Conservation (phyloP, 192 early-diverging fungal species). For the Coemansia sp. region DNA sequence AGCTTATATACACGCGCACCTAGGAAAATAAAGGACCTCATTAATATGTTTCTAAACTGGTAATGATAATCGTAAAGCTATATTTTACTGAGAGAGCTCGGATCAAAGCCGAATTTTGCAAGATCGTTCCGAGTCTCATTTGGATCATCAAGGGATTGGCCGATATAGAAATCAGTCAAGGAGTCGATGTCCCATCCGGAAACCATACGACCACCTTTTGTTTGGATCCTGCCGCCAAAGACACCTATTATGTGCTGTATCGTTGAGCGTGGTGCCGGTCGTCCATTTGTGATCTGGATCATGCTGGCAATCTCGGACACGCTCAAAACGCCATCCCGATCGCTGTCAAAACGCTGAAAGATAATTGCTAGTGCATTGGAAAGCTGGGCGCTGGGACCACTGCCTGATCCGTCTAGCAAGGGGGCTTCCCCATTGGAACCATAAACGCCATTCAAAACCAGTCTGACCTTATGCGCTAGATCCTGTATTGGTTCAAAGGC, state of each 20-base stretch:
- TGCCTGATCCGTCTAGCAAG: constrained; percentile 31
- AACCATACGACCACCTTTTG: constrained; percentile 25
- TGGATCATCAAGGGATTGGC: constrained; percentile 50
- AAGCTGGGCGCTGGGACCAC: constrained; percentile 42
- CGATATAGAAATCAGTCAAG: constrained; percentile 43
- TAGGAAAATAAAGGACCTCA: background rate
- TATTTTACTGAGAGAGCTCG: constrained; percentile 27
- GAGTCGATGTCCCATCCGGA: constrained; percentile 34
- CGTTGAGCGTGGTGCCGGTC: constrained; percentile 21
- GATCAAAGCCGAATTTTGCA: constrained; percentile 49
- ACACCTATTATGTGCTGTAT: constrained; percentile 38
- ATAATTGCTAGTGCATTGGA: constrained; percentile 35
- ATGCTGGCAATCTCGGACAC: constrained; percentile 35
- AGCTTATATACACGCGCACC: too few species aligned
- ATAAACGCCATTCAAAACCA: constrained; percentile 28
- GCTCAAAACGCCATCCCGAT: constrained; percentile 51
- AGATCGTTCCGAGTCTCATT: constrained; percentile 50
- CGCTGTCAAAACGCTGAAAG: constrained; percentile 46
- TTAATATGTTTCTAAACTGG: background rate
- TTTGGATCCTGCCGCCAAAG: constrained; percentile 40
- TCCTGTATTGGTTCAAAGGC: constrained; percentile 40
- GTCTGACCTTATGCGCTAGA: constrained; percentile 32
- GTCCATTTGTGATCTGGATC: constrained; percentile 43
- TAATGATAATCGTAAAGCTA: background rate
- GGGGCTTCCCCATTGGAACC: constrained; percentile 35